phyloP scores from a whole-genome alignment of 164 flowering plant species.

The Platanus orientalis region DNA sequence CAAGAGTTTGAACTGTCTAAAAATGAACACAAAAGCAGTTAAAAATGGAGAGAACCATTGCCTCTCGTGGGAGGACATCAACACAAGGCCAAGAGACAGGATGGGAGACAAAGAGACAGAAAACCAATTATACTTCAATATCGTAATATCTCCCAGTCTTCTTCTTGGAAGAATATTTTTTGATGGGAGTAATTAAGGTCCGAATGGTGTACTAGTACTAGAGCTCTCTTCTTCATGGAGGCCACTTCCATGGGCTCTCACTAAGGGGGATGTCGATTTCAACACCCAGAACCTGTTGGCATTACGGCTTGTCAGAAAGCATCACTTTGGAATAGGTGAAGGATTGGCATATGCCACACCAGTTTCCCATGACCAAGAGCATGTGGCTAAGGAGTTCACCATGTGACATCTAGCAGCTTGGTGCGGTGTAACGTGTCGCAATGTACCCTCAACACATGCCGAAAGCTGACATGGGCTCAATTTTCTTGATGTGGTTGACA shows the following conservation, averaged over 20 bases:
- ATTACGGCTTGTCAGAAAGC: constrained; percentile 3
- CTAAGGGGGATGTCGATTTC: too few relatives aligned
- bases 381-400: constrained; percentile 10
- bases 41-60: not conserved
- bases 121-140: not conserved
- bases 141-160: not conserved
- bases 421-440: not conserved
- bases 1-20: not conserved
- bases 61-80: not conserved
- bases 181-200: not conserved
- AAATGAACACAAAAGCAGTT: not conserved
- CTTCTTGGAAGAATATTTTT: not conserved
- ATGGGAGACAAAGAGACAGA: not conserved
- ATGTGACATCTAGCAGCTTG: constrained; percentile 10
- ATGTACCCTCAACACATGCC: not conserved
- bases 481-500: not conserved
- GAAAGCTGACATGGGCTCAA: not conserved
- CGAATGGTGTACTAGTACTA: not conserved
- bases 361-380: not conserved
- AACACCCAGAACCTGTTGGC: not conserved
- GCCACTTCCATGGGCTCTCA: not conserved
- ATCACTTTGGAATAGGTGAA: not conserved
- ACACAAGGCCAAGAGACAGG: not conserved
- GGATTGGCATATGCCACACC: too few relatives aligned
- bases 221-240: not conserved